Evolutionary conservation across 805 yeast species (phyloP).

Genomic region (Kodamaea fukazawae): DNA sequence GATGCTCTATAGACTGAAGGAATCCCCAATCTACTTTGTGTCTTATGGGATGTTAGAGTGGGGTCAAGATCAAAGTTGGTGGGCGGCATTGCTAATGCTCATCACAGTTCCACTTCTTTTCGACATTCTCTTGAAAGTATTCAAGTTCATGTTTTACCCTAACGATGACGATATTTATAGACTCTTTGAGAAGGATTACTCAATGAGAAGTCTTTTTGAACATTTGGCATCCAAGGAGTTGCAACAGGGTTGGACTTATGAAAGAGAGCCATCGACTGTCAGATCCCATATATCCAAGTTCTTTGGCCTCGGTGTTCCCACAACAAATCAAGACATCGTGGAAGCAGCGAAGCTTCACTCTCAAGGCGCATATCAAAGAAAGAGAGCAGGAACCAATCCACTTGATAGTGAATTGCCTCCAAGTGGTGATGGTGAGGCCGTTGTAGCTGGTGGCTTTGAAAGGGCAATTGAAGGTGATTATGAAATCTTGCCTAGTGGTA

Average conservation of each 20-base stretch:
- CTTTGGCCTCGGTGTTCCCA: conserved; percentile 6
- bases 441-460: conserved; percentile 28
- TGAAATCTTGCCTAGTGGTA: conserved; percentile 75
- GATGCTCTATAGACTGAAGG: conserved; percentile 55
- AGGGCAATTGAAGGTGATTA: conserved; percentile 31
- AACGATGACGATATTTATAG: conserved; percentile 80
- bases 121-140: conserved; percentile 62
- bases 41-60: conserved; percentile 67
- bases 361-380: conserved; percentile 39
- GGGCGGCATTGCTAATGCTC: conserved; percentile 70
- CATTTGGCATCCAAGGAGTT: conserved; percentile 68
- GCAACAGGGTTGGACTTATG: conserved; percentile 75
- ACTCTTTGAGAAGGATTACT: conserved; percentile 66
- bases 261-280: conserved; percentile 40
- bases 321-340: conserved; percentile 9
- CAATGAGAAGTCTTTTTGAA: conserved; percentile 69
- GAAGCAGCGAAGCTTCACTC: conserved; percentile 2
- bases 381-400: conserved; percentile 49
- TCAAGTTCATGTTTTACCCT: conserved; percentile 56
- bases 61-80: conserved; percentile 81
- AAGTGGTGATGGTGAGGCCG: conserved; percentile 34
- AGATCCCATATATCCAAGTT: conserved; percentile 10
- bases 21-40: conserved; percentile 65
- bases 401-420: conserved; percentile 51
- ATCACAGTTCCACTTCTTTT: conserved; percentile 57